Evolutionary conservation across 1,284 basidiomycete species (phyloP), one percentile per base, ranked within the genome.

Genomic region (Ceratobasidium sp.): DNA sequence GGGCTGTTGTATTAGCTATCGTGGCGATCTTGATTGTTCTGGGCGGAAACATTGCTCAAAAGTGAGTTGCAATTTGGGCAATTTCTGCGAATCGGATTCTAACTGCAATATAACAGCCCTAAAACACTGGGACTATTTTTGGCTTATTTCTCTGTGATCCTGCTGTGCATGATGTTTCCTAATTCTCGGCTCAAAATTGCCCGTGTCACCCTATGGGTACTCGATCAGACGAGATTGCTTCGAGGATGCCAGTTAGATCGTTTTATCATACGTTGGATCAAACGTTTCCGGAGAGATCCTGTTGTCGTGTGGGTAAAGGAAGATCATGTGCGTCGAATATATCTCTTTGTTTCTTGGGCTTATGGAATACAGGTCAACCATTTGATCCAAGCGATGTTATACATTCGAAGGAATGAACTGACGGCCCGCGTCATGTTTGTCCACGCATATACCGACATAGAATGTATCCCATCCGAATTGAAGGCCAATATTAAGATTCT

Each of bases 351-450:
- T 47, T 35, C 32, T 60, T 47, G 29, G 10, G 20, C 27, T 45
- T 35, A 20, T 22, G 58, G 17, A 29, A 20, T 17, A 1, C 54
- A 89, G 87, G 86, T 90, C 70, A 85, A 88, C 73, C 78, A 81
- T 52, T 74, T 91, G 1, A 84, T 89, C 73, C 81, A 84, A 57
- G 87, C 87, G 81, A 80, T 90, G 40, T 76, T 85, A 20, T 91
- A 91, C 73, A 86, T 90, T 8, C 77, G 80, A 50, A 79, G 80
- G 70, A 90, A 89, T 73, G 89, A 91, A 76, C 85, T 86, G 69
- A 89, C 89, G 0, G 83, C 86, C 0, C 82, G 83, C 72, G 74
- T 90, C 71, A 89, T 88, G 77, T 82, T 91, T 34, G 82, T 88
- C 0, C 87, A 90, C 74, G 89, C 89, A 73, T 81, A 82, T 69